Evolutionary conservation across 2,329 filamentous ascomycete species (phyloP), one percentile per base, ranked within the genome.

Genomic region (Trichoderma polysporum): DNA sequence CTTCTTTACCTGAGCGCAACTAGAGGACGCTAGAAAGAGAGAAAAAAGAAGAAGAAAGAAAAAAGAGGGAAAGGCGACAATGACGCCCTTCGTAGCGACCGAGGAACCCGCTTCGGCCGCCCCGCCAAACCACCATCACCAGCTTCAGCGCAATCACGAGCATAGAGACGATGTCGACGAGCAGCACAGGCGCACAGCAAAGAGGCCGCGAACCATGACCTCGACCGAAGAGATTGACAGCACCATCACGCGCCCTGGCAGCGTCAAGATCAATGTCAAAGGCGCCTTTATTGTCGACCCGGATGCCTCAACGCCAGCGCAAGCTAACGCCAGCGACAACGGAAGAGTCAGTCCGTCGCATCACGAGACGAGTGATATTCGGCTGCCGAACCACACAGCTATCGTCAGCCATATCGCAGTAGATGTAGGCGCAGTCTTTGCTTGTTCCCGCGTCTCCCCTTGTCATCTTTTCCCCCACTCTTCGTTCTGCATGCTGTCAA

Each of bases 401-500:
- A 90, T 97, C 9, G 94, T 99, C 72, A 97, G 93, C 82, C 95
- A 99, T 82, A 92, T 99, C 73, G 95, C 95, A 62, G 90, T 97
- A 68, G 95, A 99, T 85, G 93, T 96, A 85, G 80, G 91, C 68
- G 41, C 50, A 19, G 1, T 17, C 15, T 35, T 56, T 60, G 33
- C 27, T 37, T 31, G 17, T 35, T 29, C 19, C 17, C 3, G 8
- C 4, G 3, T 9, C 15, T 58, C 22, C 17, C 3, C 27, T 17
- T 4, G 5, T 17, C 8, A 25, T 13, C 19, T 31, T 19, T 50
- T 27, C 13, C 29, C 5, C 6, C 19, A 37, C n/a, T 65, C n/a
- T 31, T 29, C 27, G 25, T 5, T 45, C 31, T 31, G 8, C 19
- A 5, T 45, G n/a, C 41, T 45, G 4, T 45, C 41, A 45, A 22